A percentile compares a stretch with the other conserved stretches of the same genome.
phyloP scores from a whole-genome alignment of 305 asterid genomes.

The Andrographis paniculata region DNA sequence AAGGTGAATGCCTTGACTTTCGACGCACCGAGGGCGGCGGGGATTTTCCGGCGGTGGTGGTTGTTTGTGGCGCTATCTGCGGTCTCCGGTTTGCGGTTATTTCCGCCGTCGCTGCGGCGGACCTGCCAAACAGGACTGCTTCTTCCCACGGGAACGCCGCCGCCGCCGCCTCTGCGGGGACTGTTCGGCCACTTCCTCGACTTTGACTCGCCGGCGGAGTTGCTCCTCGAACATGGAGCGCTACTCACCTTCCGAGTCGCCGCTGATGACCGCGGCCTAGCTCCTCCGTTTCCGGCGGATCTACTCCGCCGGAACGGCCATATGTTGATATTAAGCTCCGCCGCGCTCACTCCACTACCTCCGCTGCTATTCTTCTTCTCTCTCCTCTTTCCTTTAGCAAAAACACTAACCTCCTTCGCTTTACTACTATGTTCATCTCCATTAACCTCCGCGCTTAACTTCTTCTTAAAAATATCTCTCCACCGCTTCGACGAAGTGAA shows the following conservation, averaged over 20 bases:
- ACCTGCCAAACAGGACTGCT: conserved; percentile 83
- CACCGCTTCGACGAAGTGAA: conserved; percentile 64
- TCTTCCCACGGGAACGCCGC: conserved; percentile 75
- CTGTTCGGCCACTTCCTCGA: conserved; percentile 69
- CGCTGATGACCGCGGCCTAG: conserved; percentile 49
- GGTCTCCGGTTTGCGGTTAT: conserved; percentile 26
- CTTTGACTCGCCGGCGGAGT: conserved; percentile 84
- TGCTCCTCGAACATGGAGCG: conserved; percentile 94
- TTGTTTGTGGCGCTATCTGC: conserved; percentile 27
- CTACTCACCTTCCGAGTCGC: conserved; percentile 69
- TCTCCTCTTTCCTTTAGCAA: conserved; percentile 37
- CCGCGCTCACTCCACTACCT: conserved; percentile 33
- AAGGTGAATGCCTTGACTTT: conserved; percentile 43
- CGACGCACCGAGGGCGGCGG: conserved; percentile 20
- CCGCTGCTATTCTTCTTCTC: conserved; percentile 37
- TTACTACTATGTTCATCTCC: too few species aligned
- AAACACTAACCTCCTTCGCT: too few species aligned
- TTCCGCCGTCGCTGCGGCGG: conserved; percentile 36
- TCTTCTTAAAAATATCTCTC: conserved; percentile 64
- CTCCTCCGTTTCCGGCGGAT: conserved; percentile 80
- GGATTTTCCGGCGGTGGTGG: conserved; percentile 36
- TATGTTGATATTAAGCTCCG: conserved; percentile 81
- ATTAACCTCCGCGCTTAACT: conserved; percentile 16
- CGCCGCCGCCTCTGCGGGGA: conserved; percentile 63
- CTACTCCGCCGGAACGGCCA: conserved; percentile 94